Base-by-base conservation (phyloP, 331 rosid genomes). In the Pyracantha coccinea region DNA sequence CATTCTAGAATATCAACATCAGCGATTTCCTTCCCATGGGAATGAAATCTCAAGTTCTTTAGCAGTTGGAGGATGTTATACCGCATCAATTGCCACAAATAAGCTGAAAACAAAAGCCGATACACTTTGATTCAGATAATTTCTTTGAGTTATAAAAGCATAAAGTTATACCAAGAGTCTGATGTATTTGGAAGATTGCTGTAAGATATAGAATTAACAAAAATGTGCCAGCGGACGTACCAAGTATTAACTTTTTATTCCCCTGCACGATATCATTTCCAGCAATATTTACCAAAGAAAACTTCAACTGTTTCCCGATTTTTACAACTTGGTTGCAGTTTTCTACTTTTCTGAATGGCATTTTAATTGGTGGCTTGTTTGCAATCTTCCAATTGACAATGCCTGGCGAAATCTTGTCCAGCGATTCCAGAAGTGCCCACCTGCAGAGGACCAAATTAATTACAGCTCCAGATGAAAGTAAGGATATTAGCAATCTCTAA, bases 241-340 rank as follows among this genome's bases (percentile, higher is more conserved):
- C 98, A 24, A 93, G 81, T 88, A 93, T 89, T 80, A 93, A 66
- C 77, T 93, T 93, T 75, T 89, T 93, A 82, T 88, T 89, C 66
- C 98, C 98, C 76, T 93, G 98, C 82, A 93, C 95, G 65, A 93
- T 89, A 77, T 93, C 98, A 76, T 91, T 93, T 76, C 98, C 98
- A 52, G 98, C 98, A 83, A 93, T 77, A 79, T 93, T 93, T 72
- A 93, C 98, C 66, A 93, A 79, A 16, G 98, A 93, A 83, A 93
- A 93, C 77, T 90, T 91, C 71, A 93, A 73, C 53, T 93, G 97
- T 72, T 89, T 93, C 79, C 98, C 98, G 4, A 93, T 75, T 81
- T 93, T 91, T 58, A 93, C 94, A 44, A 91, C 97, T 79, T 93
- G 98, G 74, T 93, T 93, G 82, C 98, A 93, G 80, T 93, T 93